Evolutionary conservation across 2,329 filamentous ascomycete species (phyloP), one percentile per base, ranked within the genome.

Genomic region (Hirsutella rhossiliensis): DNA sequence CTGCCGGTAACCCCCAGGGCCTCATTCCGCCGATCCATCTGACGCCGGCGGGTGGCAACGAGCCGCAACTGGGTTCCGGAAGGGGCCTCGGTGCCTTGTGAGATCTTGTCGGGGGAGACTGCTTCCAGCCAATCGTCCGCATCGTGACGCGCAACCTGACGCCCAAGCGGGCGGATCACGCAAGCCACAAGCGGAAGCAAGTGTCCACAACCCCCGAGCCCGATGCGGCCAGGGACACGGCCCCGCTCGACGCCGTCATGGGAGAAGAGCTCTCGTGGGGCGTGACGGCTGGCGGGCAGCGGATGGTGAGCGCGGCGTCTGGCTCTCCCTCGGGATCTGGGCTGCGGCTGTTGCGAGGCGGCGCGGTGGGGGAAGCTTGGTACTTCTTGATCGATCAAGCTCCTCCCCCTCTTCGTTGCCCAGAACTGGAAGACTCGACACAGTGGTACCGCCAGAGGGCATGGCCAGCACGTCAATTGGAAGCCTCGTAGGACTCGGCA

Each of bases 321-420:
- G n/a, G n/a, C n/a, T n/a, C n/a, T n/a, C n/a, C n/a, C n/a, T n/a
- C n/a, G n/a, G n/a, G n/a, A n/a, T n/a, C n/a, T n/a, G n/a, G n/a
- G n/a, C n/a, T n/a, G n/a, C n/a, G n/a, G n/a, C n/a, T n/a, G n/a
- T 34, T n/a, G 32, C 8, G 6, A 15, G 13, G 8, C 7, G 32
- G 32, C 5, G 12, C 11, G 32, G 34, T 3, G 3, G 27, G 12
- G 12, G 29, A 4, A 42, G 46, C 6, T 48, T 49, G 40, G 40
- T 51, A 17, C 47, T 63, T 3, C 58, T 60, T 3, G 60, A 62
- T 43, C 57, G 61, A 11, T 62, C 60, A 34, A 56, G 42, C 34
- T 60, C 61, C 3, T 62, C 60, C 1, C 54, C 56, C 9, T 62
- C 61, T 1, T 62, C 61, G n/a, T n/a, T n/a, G 1, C 57, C 61